phyloP scores from a whole-genome alignment of 768 basidiomycete species.

The Serpula lacrymans region DNA sequence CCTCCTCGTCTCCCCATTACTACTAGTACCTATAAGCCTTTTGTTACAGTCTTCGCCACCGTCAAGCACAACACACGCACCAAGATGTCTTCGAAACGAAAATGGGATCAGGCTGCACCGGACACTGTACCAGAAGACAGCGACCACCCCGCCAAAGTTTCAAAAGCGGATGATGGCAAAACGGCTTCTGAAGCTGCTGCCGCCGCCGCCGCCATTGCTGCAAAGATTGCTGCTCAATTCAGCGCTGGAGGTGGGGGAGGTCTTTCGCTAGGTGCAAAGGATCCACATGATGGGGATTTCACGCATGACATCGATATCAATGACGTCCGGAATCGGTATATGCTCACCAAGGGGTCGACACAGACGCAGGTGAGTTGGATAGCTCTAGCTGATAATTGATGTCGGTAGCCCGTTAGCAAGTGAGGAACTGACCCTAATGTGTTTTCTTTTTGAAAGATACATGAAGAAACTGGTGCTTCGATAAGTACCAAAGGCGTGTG shows the following conservation, averaged over 20 bases:
- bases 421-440: conserved; percentile 1
- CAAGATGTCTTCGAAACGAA: conserved; percentile 69
- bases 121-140: conserved; percentile 42
- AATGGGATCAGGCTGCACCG: conserved; percentile 70
- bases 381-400: background rate
- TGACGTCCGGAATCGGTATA: conserved; percentile 90
- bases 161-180: conserved; percentile 48
- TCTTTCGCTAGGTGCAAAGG: conserved; percentile 47
- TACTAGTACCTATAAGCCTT: too few species aligned
- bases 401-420: conserved; percentile 1
- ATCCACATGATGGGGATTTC: conserved; percentile 76
- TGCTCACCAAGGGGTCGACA: conserved; percentile 90
- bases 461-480: conserved; percentile 88
- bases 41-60: conserved; percentile 4
- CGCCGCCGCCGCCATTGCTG: conserved; percentile 83
- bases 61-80: background rate
- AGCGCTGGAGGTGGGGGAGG: conserved; percentile 42
- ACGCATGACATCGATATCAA: conserved; percentile 95
- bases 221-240: conserved; percentile 92
- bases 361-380: conserved; percentile 73
- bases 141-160: conserved; percentile 39
- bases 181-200: conserved; percentile 59
- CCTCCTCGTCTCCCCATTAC: too few species aligned
- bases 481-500: conserved; percentile 92
- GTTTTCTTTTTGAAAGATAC: conserved; percentile 52